Percentiles rank a stretch among this genome's conserved stretches.
phyloP scores from a whole-genome alignment of 169 alveolate species.

The Plasmodium vinckei region DNA sequence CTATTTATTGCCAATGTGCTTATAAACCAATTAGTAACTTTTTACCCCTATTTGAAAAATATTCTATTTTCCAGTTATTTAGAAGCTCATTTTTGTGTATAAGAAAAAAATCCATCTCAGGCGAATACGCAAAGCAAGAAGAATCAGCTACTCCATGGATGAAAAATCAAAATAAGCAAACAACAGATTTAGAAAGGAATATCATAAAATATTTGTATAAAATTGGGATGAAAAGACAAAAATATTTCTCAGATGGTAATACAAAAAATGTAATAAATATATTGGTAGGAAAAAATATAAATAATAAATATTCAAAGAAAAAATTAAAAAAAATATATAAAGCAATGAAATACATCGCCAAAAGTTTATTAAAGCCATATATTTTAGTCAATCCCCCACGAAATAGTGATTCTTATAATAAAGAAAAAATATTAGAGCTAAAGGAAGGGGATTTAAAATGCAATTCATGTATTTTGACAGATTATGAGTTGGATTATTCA shows the following conservation, averaged over 20 bases:
- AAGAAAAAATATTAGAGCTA: neutral
- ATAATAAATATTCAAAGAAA: neutral
- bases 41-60: conserved; percentile 36
- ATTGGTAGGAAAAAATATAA: conserved; percentile 3
- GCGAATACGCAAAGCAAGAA: neutral
- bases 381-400: conserved; percentile 20
- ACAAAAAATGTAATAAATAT: conserved; percentile 12
- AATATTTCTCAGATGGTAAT: conserved; percentile 15
- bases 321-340: conserved; percentile 23
- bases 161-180: neutral
- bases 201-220: conserved; percentile 6
- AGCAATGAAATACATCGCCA: conserved; percentile 42
- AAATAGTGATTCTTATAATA: neutral
- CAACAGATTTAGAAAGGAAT: neutral
- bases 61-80: conserved; percentile 58
- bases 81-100: conserved; percentile 34
- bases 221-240: conserved; percentile 18
- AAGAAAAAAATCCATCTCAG: neutral
- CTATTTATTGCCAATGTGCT: conserved; percentile 15
- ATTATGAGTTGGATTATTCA: conserved; percentile 22
- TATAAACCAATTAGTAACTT: neutral
- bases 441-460: conserved; percentile 1
- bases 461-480: conserved; percentile 34
- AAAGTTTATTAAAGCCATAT: conserved; percentile 35
- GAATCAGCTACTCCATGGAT: neutral